A percentile compares a stretch with the other conserved stretches of the same genome.
Conservation (phyloP, 805 yeast genomes). For the Lipomyces anomalus region DNA sequence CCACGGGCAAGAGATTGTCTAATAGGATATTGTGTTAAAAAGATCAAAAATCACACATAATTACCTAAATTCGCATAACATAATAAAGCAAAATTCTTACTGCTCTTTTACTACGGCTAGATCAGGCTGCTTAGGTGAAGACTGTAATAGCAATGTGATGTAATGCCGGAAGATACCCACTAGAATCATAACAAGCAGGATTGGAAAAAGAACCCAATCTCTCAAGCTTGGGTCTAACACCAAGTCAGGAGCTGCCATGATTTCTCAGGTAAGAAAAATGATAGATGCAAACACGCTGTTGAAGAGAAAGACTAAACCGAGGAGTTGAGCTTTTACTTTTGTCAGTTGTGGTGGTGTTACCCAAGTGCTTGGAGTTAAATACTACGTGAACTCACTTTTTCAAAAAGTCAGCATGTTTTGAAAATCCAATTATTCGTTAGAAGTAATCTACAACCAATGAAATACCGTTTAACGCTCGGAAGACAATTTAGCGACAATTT, state of each 20-base stretch:
- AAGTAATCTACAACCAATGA: too few relatives aligned
- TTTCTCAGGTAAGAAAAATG: too few relatives aligned
- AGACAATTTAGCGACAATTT: too few relatives aligned
- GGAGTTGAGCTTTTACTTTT: too few relatives aligned
- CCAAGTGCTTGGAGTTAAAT: too few relatives aligned
- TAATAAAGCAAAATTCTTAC: conserved; percentile 16
- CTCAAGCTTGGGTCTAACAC: conserved; percentile 75
- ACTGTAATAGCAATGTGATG: conserved; percentile 54
- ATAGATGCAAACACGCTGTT: too few relatives aligned
- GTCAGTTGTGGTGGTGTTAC: too few relatives aligned
- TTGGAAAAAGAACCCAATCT: conserved; percentile 88
- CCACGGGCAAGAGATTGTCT: conserved; percentile 57
- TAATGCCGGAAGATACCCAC: conserved; percentile 75
- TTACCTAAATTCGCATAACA: neutral
- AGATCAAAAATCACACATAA: conserved; percentile 12
- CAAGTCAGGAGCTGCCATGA: conserved; percentile 43
- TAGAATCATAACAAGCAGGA: conserved; percentile 80
- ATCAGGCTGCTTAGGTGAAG: conserved; percentile 51
- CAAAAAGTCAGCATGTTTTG: too few relatives aligned
- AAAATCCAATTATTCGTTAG: too few relatives aligned
- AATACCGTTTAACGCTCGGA: too few relatives aligned
- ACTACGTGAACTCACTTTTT: too few relatives aligned
- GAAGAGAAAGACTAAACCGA: too few relatives aligned
- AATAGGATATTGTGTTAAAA: conserved; percentile 16
- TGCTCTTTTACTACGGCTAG: conserved; percentile 52